Conservation (phyloP, 139 green algal genomes). For the Tetradesmus obliquus region DNA sequence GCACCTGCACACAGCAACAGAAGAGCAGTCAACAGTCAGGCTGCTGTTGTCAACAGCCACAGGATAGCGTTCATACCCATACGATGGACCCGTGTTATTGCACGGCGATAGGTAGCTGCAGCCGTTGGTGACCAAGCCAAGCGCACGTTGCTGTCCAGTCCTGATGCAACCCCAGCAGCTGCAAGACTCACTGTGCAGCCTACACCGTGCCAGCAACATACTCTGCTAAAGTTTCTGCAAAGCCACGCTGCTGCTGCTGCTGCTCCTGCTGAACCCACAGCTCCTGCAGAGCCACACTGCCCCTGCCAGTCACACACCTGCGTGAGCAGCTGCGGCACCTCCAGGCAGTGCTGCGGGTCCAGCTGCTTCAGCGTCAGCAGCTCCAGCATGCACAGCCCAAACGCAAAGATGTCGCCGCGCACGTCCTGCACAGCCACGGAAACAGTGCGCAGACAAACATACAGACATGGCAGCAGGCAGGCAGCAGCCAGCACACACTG, state of each 20-base stretch:
- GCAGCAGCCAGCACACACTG: not conserved
- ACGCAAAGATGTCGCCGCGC: conserved; percentile 95
- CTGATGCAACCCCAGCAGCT: not conserved
- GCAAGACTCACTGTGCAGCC: too few relatives aligned
- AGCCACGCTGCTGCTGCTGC: too few relatives aligned
- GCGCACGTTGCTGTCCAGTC: not conserved
- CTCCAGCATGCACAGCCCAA: conserved; percentile 98
- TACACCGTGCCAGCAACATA: too few relatives aligned
- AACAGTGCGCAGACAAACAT: not conserved
- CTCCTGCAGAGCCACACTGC: too few relatives aligned
- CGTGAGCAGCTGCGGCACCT: conserved; percentile 51
- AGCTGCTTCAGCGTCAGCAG: conserved; percentile 90
- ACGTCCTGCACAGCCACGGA: conserved; percentile 41
- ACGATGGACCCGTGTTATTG: too few relatives aligned
- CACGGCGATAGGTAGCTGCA: too few relatives aligned
- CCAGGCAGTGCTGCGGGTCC: conserved; percentile 67
- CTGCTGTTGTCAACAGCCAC: not conserved
- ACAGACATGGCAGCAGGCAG: not conserved
- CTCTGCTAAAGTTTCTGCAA: too few relatives aligned
- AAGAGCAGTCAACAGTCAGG: not conserved
- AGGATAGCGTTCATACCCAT: not conserved
- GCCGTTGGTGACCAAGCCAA: too few relatives aligned
- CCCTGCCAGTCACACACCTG: not conserved
- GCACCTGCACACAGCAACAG: conserved; percentile 60
- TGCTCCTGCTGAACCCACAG: too few relatives aligned